phyloP scores from a whole-genome alignment of 305 asterid species.

The Fraxinus paxiana region DNA sequence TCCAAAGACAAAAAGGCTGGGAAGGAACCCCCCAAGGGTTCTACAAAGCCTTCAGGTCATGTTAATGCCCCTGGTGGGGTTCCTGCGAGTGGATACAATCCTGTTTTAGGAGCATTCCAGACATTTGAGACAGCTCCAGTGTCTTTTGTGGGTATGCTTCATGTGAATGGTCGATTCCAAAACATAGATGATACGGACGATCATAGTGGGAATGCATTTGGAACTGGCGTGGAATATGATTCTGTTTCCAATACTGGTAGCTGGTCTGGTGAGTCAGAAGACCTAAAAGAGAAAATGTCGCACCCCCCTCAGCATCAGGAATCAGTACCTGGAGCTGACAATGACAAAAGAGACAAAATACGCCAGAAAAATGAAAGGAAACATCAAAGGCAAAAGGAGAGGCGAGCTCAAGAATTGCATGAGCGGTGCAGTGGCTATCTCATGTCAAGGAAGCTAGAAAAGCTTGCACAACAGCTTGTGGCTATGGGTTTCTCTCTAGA shows the following conservation, averaged over 20 bases:
- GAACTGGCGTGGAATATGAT: constrained; percentile 56
- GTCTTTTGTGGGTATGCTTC: constrained; percentile 39
- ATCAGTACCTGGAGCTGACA: constrained; percentile 65
- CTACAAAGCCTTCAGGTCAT: constrained; percentile 53
- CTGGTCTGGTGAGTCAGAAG: constrained; percentile 93
- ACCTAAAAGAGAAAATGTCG: constrained; percentile 60
- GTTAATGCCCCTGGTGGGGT: constrained; percentile 39
- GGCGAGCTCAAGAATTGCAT: constrained; percentile 84
- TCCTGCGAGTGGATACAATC: constrained; percentile 73
- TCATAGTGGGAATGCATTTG: constrained; percentile 46
- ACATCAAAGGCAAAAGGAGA: constrained; percentile 96
- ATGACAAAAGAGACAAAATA: constrained; percentile 75
- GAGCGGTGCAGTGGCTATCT: constrained; percentile 82
- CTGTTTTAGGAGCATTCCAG: constrained; percentile 63
- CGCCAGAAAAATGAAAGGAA: constrained; percentile 87
- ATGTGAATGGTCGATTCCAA: constrained; percentile 57
- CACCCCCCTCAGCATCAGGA: constrained; percentile 46
- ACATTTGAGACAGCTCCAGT: constrained; percentile 50
- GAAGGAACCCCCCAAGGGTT: constrained; percentile 52
- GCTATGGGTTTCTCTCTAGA: constrained; percentile 86
- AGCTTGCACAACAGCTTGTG: constrained; percentile 71
- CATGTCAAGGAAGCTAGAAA: constrained; percentile 86
- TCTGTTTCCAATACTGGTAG: constrained; percentile 73
- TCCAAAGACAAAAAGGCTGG: constrained; percentile 61
- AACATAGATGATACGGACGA: constrained; percentile 71